These are phyloP conservation scores for Nicotiana benthamiana DNA, from an alignment of 257 asterid genomes.

Conservation along the genomic window DNA sequence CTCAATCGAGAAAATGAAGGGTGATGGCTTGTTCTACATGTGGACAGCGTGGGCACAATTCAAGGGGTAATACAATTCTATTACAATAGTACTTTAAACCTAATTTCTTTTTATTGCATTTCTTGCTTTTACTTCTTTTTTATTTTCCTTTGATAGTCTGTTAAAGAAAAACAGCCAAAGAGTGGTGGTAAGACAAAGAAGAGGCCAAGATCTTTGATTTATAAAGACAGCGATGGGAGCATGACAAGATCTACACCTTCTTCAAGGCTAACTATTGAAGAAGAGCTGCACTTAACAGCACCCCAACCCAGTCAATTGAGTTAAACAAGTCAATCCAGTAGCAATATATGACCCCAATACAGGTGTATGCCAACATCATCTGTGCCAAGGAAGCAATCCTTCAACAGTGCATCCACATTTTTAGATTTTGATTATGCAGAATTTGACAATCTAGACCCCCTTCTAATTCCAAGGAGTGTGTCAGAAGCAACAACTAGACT, in stretches of 20 bases:
- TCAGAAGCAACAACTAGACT: not conserved
- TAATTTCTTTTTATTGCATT: too few relatives aligned
- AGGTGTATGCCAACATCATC: not conserved
- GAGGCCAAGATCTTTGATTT: too few relatives aligned
- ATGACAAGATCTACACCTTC: not conserved
- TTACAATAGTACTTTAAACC: too few relatives aligned
- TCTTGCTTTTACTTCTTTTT: too few relatives aligned
- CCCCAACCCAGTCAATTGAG: not conserved
- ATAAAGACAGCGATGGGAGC: too few relatives aligned
- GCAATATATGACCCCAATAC: not conserved
- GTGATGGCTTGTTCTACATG: not conserved
- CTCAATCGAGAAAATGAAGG: not conserved
- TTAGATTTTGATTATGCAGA: not conserved
- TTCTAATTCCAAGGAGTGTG: not conserved
- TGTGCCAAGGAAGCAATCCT: not conserved
- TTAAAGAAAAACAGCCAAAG: too few relatives aligned
- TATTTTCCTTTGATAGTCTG: too few relatives aligned
- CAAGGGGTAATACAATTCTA: not conserved
- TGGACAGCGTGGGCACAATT: not conserved
- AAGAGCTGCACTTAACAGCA: not conserved
- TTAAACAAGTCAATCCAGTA: not conserved
- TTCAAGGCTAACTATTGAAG: not conserved
- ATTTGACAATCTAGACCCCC: too few relatives aligned
- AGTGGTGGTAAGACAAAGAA: too few relatives aligned
- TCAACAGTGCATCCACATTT: not conserved